Evolutionary conservation across 2,329 filamentous ascomycete species (phyloP), one percentile per base, ranked within the genome.

Genomic region (Byssoonygena ceratinophila): DNA sequence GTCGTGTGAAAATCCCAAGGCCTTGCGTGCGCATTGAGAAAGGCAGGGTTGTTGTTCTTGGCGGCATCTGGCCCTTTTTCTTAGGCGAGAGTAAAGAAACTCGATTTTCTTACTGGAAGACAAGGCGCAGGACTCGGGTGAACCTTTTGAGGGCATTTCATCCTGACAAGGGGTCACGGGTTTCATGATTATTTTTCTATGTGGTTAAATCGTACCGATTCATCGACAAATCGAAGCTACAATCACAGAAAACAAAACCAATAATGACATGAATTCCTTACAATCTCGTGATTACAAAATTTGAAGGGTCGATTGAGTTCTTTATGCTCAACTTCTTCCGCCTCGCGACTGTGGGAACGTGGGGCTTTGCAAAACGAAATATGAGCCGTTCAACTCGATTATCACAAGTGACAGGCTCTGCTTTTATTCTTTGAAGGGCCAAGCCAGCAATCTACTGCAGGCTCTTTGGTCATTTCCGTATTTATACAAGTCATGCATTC

Each of bases 191-290:
- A 4, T 41, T 36, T 36, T 51, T 45, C 45, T 22, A 44, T 43
- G 37, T 43, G 46, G 47, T 37, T 36, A 27, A 51, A 45, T 45
- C 25, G 27, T 29, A 45, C 18, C 49, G 31, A 50, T 32, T 29
- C 37, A 16, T 51, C 41, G 48, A 34, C 31, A 34, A 34, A 44
- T 44, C 20, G 47, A 51, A 34, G 40, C 49, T 27, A 37, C 40
- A 36, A 45, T 51, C 29, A 44, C 49, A 8, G 31, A 51, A 50
- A 45, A n/a, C 39, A 45, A 51, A 51, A 37, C 20, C 39, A 51
- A 45, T 51, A 51, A 51, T 51, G 49, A 51, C 49, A 51, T 45
- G 47, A 51, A 45, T 37, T 20, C 40, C 39, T 37, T 23, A 51
- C 22, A 51, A 16, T 14, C 18, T 25, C 29, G 14, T 36, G 23